Evolutionary conservation across 2,329 filamentous ascomycete species (phyloP), one percentile per base, ranked within the genome.

Genomic region (Volutella citrinella): DNA sequence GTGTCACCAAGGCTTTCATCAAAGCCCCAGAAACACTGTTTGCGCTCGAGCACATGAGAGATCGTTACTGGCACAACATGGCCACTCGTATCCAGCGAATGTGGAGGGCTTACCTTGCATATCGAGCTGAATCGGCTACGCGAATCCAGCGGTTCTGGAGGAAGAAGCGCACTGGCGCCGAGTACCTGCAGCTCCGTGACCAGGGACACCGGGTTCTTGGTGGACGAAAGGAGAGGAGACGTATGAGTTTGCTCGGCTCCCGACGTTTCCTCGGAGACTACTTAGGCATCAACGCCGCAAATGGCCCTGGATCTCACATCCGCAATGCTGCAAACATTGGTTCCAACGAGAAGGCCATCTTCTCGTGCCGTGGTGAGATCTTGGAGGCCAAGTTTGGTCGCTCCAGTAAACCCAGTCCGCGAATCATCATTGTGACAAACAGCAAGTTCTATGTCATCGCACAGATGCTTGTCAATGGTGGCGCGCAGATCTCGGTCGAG

Each of bases 1-100:
- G 93, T 66, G 86, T 93, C 6, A 91, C 87, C 2, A 98, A 97
- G 65, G 91, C 89, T 5, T 98, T 98, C 56, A 95, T 98, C 69
- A 97, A 98, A 65, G 90, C 93, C 0, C 93, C 93, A 1, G 93
- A 98, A 64, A 98, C 93, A 0, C 69, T 98, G 3, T 98, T 98
- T 56, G 93, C 93, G 4, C 71, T 98, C 10, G 93, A 98, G 63
- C 90, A 94, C 38, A 97, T 98, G 91, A 80, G 93, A 57, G 93
- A 98, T 59, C 77, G 87, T 36, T 98, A 97, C 65, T 97, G 91
- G 91, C 91, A 97, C 64, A 98, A 97, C 66, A 97, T 98, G 93
- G 93, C 93, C 5, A 95, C 91, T 40, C 81, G 93, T 39, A 97
- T 98, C 40, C 93, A 98, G 66, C 80, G 93, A 49, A 93, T 95